Percentiles rank a stretch among this genome's conserved stretches.
phyloP scores from a whole-genome alignment of 345 rosid species.

The Litchi chinensis region DNA sequence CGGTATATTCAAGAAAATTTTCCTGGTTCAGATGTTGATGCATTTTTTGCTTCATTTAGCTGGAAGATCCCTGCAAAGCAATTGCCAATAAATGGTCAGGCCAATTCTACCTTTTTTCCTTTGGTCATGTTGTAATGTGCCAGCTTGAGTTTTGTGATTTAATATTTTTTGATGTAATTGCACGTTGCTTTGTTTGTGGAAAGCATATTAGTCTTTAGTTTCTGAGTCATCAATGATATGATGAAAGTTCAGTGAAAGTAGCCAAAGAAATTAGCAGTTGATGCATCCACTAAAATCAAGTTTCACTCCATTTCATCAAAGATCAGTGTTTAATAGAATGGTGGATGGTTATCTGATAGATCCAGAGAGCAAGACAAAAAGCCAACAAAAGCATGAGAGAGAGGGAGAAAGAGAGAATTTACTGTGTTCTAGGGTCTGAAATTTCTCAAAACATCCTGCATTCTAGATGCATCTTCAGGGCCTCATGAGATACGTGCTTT shows the following conservation, averaged over 20 bases:
- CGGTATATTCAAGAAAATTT: constrained; percentile 42
- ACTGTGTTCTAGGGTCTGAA: background rate
- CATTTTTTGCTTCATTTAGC: constrained; percentile 70
- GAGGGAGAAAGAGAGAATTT: background rate
- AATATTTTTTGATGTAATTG: background rate
- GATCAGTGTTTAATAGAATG: background rate
- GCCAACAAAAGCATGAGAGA: background rate
- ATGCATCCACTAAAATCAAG: background rate
- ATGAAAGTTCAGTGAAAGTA: background rate
- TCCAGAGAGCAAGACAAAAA: background rate
- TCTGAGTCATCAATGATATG: background rate
- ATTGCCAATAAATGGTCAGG: constrained; percentile 43
- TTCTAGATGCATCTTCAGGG: background rate
- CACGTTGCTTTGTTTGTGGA: background rate
- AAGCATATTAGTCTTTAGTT: constrained; percentile 1
- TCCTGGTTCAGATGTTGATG: constrained; percentile 56
- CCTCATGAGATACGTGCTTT: background rate
- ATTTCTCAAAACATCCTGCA: background rate
- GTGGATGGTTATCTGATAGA: background rate
- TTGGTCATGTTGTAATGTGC: background rate
- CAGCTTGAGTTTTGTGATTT: constrained; percentile 2
- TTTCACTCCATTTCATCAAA: background rate
- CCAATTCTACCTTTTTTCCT: constrained; percentile 13
- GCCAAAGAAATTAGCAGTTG: background rate
- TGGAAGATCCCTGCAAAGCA: constrained; percentile 60